phyloP scores from a whole-genome alignment of 306 rosid genomes.

The Alnus rubra region DNA sequence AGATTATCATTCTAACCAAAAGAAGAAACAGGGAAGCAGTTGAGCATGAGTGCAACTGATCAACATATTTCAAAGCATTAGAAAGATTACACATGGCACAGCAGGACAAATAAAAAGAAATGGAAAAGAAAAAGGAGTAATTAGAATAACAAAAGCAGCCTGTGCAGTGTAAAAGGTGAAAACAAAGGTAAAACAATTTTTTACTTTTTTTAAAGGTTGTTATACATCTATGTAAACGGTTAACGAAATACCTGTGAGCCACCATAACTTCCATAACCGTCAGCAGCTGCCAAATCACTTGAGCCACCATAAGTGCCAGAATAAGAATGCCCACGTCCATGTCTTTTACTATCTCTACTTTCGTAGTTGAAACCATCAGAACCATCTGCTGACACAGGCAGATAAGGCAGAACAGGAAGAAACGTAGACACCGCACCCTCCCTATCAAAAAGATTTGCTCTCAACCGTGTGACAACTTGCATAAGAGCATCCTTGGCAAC shows the following conservation, averaged over 20 bases:
- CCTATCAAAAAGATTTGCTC: constrained; percentile 91
- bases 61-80: background rate
- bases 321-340: constrained; percentile 87
- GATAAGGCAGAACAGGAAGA: constrained; percentile 87
- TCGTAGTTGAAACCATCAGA: constrained; percentile 72
- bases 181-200: background rate
- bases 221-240: background rate
- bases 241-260: constrained; percentile 70
- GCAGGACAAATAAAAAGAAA: background rate
- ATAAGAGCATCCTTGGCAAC: constrained; percentile 95
- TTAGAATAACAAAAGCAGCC: background rate
- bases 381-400: constrained; percentile 73
- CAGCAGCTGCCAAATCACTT: constrained; percentile 63
- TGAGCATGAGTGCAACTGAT: constrained; percentile 12
- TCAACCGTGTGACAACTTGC: constrained; percentile 83
- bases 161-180: background rate
- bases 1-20: constrained; percentile 18
- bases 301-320: constrained; percentile 81
- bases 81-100: background rate
- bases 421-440: constrained; percentile 79
- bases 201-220: too few relatives aligned
- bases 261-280: constrained; percentile 78
- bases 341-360: constrained; percentile 76
- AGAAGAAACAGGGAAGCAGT: constrained; percentile 19
- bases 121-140: background rate